Evolutionary conservation across 257 asterid genomes (phyloP), one percentile per base, ranked within the genome.

Genomic region (Penstemon newberryi): DNA sequence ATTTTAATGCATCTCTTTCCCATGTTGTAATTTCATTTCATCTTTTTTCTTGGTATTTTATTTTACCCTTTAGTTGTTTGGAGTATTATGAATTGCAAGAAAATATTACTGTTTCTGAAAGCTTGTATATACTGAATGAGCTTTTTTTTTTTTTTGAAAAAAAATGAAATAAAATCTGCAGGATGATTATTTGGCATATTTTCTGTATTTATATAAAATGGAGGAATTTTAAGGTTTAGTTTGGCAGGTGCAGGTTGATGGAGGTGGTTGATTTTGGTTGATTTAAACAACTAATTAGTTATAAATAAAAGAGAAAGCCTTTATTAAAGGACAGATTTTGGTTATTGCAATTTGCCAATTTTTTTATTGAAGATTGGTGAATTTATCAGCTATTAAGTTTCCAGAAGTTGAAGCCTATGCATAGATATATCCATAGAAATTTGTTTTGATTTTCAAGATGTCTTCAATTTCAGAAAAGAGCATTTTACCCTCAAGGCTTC

Each of bases 401-500:
- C 5, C 40, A 41, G 55, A 47, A 33, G 15, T 60, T 52, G 63
- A 43, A 70, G 53, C 55, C 52, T 58, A 46, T 61, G 7, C 19
- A 15, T 42, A 5, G 41, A 19, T 13, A 51, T 25, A 19, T 1
- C 60, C 58, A 37, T n/a, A 13, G 3, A 33, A 44, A 47, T n/a
- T 49, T 63, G 56, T 63, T 68, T 65, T 11, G 49, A 46, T 42
- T 74, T 50, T 36, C 40, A 57, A 38, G 40, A 85, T 85, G 94
- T 75, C 71, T 75, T 56, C 64, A 58, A 71, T 79, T 60, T 69
- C 79, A 1, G 98, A 83, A 59, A 92, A 82, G 82, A 82, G 71
- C 60, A 70, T 78, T 66, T 37, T 80, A 7, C 84, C 96, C 38
- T 82, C 86, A 50, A 86, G 79, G 84, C 81, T 82, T 56, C 74